Evolutionary conservation across 495 filamentous ascomycete species (phyloP), one percentile per base, ranked within the genome.

Genomic region (Penicillium paradoxum): DNA sequence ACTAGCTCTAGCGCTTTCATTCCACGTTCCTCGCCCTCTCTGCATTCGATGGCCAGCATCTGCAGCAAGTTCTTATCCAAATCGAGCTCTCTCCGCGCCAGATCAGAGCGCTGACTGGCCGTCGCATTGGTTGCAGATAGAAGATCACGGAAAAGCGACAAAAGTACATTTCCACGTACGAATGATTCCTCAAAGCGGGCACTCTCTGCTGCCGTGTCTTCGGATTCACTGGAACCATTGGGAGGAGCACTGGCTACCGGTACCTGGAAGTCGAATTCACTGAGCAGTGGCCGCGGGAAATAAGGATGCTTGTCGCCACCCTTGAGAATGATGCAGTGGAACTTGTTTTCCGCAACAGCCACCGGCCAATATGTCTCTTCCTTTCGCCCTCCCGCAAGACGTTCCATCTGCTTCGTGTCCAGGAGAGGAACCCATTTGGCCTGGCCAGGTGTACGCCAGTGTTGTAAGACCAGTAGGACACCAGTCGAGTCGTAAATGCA

Each of bases 301-400:
- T 96, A 96, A 3, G 93, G 93, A 65, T 97, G 83, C 63, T 86
- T 79, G 61, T 98, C 95, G 11, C 85, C 87, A 49, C 93, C 93
- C 71, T 98, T 97, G 58, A 98, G 85, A 58, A 98, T 97, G 69
- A 97, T 96, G 71, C 95, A 97, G 73, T 97, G 91, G 69, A 98
- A 98, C 62, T 88, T 95, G 57, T 85, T 79, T 56, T 91, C 83
- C 14, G 91, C 90, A 2, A 97, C 91, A 9, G 92, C 93, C 29
- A 98, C 89, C 0, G 93, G 95, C 83, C 90, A 98, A 70, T 98
- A 98, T 0, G 77, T 81, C 67, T 98, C 93, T 55, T 87, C 83
- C 64, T 95, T 96, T 40, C 82, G 82, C 32, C 95, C 93, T 6
- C 81, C 81, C 3, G 86, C 85, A 5, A 96, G 76, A 45, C 93